These are phyloP conservation scores for Backusella circina DNA, from an alignment of 192 early-diverging fungal genomes.

Conservation along the genomic window DNA sequence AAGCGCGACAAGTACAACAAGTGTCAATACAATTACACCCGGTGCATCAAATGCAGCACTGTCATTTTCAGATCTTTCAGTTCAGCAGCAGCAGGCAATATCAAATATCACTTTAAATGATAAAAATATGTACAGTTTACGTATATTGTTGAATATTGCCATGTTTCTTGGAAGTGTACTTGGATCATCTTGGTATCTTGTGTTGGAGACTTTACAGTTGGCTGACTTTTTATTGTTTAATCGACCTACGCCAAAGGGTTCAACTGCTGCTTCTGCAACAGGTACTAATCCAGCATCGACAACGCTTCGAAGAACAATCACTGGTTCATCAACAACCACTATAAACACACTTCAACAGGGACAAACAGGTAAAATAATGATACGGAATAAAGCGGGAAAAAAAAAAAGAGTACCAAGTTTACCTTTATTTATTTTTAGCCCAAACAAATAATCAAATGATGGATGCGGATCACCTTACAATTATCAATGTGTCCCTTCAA, in stretches of 20 bases:
- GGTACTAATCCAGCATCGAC: neutral
- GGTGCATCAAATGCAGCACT: neutral
- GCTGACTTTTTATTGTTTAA: conserved; percentile 73
- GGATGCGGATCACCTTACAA: conserved; percentile 41
- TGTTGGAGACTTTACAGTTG: conserved; percentile 85
- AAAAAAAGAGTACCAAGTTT: neutral
- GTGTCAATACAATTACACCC: neutral
- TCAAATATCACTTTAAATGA: conserved; percentile 55
- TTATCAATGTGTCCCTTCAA: conserved; percentile 48
- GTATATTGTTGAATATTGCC: conserved; percentile 67
- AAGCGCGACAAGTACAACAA: neutral
- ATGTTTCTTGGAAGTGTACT: conserved; percentile 70
- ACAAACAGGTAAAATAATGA: neutral
- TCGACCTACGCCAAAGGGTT: conserved; percentile 33
- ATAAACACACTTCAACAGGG: neutral
- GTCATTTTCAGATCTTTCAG: conserved; percentile 25
- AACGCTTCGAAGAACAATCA: conserved; percentile 9
- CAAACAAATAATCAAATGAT: conserved; percentile 16
- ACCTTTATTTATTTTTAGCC: neutral
- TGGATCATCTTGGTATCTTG: conserved; percentile 81
- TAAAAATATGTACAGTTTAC: conserved; percentile 76
- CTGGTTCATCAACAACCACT: neutral
- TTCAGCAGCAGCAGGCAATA: conserved; percentile 29
- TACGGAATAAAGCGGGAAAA: no score
- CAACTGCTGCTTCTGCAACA: neutral